phyloP scores from a whole-genome alignment of 306 rosid species.

The Dalbergia cochinchinensis region DNA sequence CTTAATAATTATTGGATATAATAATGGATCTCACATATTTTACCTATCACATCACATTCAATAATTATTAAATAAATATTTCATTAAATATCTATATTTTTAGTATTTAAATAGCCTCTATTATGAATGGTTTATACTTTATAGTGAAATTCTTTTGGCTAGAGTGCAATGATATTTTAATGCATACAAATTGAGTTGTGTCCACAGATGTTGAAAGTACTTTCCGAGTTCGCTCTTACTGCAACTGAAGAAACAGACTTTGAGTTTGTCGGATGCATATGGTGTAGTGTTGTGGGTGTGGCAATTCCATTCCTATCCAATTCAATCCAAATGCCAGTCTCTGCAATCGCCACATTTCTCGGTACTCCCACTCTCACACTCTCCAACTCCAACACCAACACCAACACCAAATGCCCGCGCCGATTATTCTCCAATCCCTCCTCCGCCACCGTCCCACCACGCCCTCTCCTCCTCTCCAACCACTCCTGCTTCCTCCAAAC shows the following conservation, averaged over 20 bases:
- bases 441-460: conserved; percentile 42
- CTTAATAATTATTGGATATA: too few relatives aligned
- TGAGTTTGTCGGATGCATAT: not conserved
- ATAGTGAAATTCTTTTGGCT: too few relatives aligned
- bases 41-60: too few relatives aligned
- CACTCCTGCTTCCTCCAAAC: conserved; percentile 51
- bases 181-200: too few relatives aligned
- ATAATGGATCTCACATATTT: too few relatives aligned
- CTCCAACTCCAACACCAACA: conserved; percentile 22
- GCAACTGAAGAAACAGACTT: not conserved
- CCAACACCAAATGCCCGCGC: conserved; percentile 39
- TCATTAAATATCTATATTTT: too few relatives aligned
- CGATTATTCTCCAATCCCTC: conserved; percentile 25
- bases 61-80: too few relatives aligned
- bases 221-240: too few relatives aligned
- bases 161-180: too few relatives aligned
- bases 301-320: not conserved
- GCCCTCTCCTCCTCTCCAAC: conserved; percentile 20
- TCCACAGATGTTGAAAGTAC: too few relatives aligned
- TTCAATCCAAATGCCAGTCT: conserved; percentile 62
- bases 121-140: too few relatives aligned
- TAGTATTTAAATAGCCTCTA: too few relatives aligned
- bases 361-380: conserved; percentile 32
- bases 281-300: not conserved
- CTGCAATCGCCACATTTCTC: conserved; percentile 33